Base-by-base conservation (phyloP, 768 basidiomycete genomes). In the Trichaptum fuscoviolaceum region DNA sequence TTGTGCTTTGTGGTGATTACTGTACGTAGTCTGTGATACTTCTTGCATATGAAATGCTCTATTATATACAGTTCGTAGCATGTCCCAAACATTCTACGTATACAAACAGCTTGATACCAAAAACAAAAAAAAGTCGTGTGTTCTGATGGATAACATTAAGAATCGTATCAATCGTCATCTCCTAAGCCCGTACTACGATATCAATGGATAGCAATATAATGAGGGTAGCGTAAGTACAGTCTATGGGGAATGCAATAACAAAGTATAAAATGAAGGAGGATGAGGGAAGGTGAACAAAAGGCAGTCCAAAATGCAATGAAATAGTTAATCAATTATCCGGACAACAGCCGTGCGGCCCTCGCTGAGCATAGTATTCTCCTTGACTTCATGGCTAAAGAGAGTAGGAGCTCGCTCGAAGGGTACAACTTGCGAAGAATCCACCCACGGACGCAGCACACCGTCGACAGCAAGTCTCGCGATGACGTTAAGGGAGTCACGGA, bases 401-500 rank as follows among this genome's bases (percentile, higher is more conserved):
- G 69, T 70, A 1, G 78, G 77, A 4, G 78, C 78, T 20, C 67
- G 70, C 69, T 79, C 77, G 18, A 78, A 79, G n/a, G 77, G 66
- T 20, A 80, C 62, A 26, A 76, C 70, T 23, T 64, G 76, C 0
- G 64, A 35, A 7, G 64, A 67, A 0, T 58, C 71, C 4, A 77
- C 58, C 10, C 63, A 65, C 3, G 77, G 81, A 57, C 73, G 70
- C 35, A 80, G 64, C 0, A 72, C 70, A 4, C 76, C 76, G 60
- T 76, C 71, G 63, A 75, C 73, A 2, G 80, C 79, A 72, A 83
- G 72, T 26, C 71, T 73, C 61, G 79, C 67, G 58, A 84, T 76
- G 7, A 78, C 77, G 23, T 73, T 78, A 1, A 85, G 72, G 35
- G 82, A 78, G 63, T 86, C 83, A 18, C 86, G 79, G 64, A 93